Percentiles rank a stretch among this genome's conserved stretches.
These are phyloP conservation scores for Phytophthora litchii DNA, from an alignment of 352 stramenopile species.

Conservation along the genomic window DNA sequence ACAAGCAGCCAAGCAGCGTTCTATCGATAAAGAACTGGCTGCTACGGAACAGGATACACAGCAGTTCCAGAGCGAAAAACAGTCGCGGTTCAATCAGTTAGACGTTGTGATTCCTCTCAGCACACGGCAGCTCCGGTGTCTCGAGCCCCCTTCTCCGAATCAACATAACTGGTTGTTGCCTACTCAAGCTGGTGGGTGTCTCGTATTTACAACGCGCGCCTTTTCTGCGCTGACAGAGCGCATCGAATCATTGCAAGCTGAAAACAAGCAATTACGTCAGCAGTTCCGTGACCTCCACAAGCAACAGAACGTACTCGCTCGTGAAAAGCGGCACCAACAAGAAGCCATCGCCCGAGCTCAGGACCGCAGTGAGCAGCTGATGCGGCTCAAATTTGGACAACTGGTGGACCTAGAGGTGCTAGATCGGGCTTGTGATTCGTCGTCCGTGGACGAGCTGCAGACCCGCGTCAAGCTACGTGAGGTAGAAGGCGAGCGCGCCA, in stretches of 20 bases:
- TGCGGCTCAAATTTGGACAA: slow-evolving; percentile 82
- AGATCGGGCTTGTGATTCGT: slow-evolving; percentile 86
- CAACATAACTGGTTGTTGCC: slow-evolving; percentile 53
- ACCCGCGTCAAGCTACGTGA: slow-evolving; percentile 77
- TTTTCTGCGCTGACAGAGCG: slow-evolving; percentile 71
- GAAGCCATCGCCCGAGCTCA: slow-evolving; percentile 67
- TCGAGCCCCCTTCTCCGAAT: slow-evolving; percentile 38
- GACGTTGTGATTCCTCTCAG: slow-evolving; percentile 83
- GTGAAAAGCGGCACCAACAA: slow-evolving; percentile 80
- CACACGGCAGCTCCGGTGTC: slow-evolving; percentile 73
- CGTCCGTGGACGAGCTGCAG: slow-evolving; percentile 69
- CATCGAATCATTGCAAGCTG: slow-evolving; percentile 80
- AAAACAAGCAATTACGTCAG: slow-evolving; percentile 87
- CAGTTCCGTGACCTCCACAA: slow-evolving; percentile 91
- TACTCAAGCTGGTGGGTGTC: slow-evolving; percentile 51
- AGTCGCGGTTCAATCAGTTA: slow-evolving; percentile 90
- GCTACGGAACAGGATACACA: slow-evolving; percentile 89
- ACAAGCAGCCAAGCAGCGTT: slow-evolving; percentile 78
- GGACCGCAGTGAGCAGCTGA: slow-evolving; percentile 76
- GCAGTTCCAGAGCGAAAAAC: slow-evolving; percentile 94
- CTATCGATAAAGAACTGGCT: slow-evolving; percentile 93
- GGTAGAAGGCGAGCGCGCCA: slow-evolving; percentile 62
- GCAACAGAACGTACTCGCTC: slow-evolving; percentile 81
- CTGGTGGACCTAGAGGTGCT: slow-evolving; percentile 89
- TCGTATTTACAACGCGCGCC: slow-evolving; percentile 73